A percentile compares a stretch with the other conserved stretches of the same genome.
Conservation (phyloP, 2,329 filamentous ascomycete species). For the Rasamsonia emersonii region DNA sequence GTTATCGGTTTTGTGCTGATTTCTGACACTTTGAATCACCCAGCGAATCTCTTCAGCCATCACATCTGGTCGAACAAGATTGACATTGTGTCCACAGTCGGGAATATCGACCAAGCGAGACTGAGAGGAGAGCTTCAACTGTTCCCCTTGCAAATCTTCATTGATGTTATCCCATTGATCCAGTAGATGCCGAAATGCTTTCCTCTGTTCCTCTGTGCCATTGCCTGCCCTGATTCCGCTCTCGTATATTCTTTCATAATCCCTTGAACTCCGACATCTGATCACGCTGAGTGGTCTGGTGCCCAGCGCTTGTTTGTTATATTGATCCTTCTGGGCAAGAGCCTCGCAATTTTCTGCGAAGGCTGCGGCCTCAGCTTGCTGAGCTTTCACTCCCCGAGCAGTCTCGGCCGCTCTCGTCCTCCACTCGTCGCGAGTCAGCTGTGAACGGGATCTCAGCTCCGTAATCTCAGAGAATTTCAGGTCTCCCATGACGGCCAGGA, state of each 20-base stretch:
- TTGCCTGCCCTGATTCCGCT: constrained; percentile 24
- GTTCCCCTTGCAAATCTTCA: constrained; percentile 21
- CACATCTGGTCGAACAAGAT: constrained; percentile 27
- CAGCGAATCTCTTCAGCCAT: constrained; percentile 28
- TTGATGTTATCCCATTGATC: constrained; percentile 21
- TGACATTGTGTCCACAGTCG: constrained; percentile 32
- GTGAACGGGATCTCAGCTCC: constrained; percentile 19
- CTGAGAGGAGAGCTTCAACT: constrained; percentile 23
- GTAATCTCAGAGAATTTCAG: constrained; percentile 25
- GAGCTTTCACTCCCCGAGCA: constrained; percentile 13
- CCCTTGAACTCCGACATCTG: constrained; percentile 21
- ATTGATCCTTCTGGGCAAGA: constrained; percentile 24
- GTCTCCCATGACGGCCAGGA: constrained; percentile 21
- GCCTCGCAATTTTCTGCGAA: constrained; percentile 18
- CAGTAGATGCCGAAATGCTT: constrained; percentile 20
- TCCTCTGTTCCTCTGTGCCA: constrained; percentile 23
- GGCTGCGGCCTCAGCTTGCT: constrained; percentile 15
- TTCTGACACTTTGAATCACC: constrained; percentile 21
- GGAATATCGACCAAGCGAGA: constrained; percentile 21
- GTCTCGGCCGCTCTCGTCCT: constrained; percentile 22
- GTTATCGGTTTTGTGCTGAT: too few relatives aligned
- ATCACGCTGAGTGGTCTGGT: constrained; percentile 28
- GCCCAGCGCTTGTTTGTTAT: constrained; percentile 18
- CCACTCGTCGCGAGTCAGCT: constrained; percentile 28
- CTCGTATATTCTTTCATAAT: constrained; percentile 26